Evolutionary conservation across 257 asterid genomes (phyloP).

Genomic region (Solanum bulbocastanum): DNA sequence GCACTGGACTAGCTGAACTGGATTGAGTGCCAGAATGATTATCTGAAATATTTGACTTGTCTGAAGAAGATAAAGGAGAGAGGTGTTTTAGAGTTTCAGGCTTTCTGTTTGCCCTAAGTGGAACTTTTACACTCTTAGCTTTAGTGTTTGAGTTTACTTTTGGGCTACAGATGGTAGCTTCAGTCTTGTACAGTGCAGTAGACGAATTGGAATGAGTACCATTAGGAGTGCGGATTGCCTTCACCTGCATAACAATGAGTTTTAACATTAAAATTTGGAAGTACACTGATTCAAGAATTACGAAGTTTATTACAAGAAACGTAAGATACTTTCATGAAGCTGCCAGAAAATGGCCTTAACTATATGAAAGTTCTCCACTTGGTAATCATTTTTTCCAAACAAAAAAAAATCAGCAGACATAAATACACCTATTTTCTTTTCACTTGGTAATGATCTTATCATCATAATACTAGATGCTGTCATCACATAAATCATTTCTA

Average conservation of each 20-base stretch:
- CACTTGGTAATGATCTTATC: background rate
- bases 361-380: background rate
- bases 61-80: slow-evolving; percentile 17
- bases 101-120: slow-evolving; percentile 18
- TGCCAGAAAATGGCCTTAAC: background rate
- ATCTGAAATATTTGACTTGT: slow-evolving; percentile 12
- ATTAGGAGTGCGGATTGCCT: slow-evolving; percentile 58
- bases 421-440: background rate
- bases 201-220: slow-evolving; percentile 34
- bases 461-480: background rate
- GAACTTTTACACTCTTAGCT: slow-evolving; percentile 36
- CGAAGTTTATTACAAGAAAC: background rate
- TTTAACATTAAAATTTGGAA: background rate
- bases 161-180: slow-evolving; percentile 32
- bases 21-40: slow-evolving; percentile 21
- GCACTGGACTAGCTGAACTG: slow-evolving; percentile 13
- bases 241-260: slow-evolving; percentile 31
- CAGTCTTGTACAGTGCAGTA: slow-evolving; percentile 26
- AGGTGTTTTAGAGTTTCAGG: slow-evolving; percentile 17
- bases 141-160: slow-evolving; percentile 41
- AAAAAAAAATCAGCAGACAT: background rate
- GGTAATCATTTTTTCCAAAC: background rate
- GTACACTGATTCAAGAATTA: background rate
- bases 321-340: background rate
- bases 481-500: background rate